phyloP scores from a whole-genome alignment of 2,329 filamentous ascomycete species.

The Dichotomopilus funicola region DNA sequence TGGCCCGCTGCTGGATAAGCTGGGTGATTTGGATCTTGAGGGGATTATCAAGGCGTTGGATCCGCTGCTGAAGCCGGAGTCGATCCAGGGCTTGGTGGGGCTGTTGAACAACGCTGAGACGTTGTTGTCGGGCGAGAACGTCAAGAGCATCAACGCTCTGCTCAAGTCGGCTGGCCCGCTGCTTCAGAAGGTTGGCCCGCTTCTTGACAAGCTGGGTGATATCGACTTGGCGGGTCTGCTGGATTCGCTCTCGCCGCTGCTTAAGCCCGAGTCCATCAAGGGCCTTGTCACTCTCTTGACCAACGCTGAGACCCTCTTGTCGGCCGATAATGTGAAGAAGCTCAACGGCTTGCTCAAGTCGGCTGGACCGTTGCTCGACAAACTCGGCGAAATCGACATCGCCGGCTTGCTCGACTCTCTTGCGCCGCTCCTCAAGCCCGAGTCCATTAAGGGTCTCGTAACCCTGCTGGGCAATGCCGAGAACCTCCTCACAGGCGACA shows the following conservation, averaged over 20 bases:
- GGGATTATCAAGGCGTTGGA: conserved; percentile 20
- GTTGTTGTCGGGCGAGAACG: conserved; percentile 31
- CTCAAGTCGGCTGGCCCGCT: conserved; percentile 3
- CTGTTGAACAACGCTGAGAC: conserved; percentile 28
- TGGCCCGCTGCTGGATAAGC: background rate
- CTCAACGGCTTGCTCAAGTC: background rate
- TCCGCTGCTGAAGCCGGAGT: conserved; percentile 31
- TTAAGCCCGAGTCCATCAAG: conserved; percentile 29
- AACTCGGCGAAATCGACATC: background rate
- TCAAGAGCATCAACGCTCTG: conserved; percentile 24
- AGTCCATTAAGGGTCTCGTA: conserved; percentile 3
- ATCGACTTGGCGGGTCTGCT: conserved; percentile 1
- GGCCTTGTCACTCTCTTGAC: conserved; percentile 26
- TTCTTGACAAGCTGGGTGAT: background rate
- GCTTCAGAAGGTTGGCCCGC: conserved; percentile 2
- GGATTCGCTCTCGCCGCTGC: conserved; percentile 27
- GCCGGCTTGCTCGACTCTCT: background rate
- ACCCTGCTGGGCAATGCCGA: conserved; percentile 1
- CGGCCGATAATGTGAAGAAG: background rate
- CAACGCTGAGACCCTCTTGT: conserved; percentile 25
- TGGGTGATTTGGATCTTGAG: conserved; percentile 2
- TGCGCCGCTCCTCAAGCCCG: background rate
- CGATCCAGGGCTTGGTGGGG: conserved; percentile 27
- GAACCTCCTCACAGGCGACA: background rate
- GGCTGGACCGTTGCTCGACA: background rate